Conservation (phyloP, 768 basidiomycete genomes). For the Macrolepiota albuminosa region DNA sequence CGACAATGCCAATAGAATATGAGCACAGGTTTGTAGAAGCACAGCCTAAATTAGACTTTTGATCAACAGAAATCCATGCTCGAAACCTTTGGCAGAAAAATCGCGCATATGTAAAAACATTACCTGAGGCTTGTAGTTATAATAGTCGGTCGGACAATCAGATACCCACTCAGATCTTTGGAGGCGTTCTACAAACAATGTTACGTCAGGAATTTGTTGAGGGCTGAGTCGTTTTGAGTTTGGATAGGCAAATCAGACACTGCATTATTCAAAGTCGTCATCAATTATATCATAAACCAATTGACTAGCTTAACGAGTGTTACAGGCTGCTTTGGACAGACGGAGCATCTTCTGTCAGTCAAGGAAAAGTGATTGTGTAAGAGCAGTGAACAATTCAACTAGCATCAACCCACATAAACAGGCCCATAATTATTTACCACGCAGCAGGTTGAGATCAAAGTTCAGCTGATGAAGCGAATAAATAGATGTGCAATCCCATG, state of each 20-base stretch:
- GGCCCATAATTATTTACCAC: background rate
- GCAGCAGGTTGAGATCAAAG: background rate
- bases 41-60: background rate
- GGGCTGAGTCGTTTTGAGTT: background rate
- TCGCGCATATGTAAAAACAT: background rate
- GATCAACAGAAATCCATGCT: background rate
- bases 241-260: background rate
- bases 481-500: background rate
- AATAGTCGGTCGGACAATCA: background rate
- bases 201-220: background rate
- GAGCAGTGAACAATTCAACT: background rate
- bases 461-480: background rate
- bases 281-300: background rate
- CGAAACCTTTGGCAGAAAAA: background rate
- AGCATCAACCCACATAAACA: background rate
- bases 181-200: too few relatives aligned
- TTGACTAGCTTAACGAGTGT: background rate
- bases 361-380: background rate
- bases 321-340: background rate
- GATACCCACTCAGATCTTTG: background rate
- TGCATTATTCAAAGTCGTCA: background rate
- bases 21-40: background rate
- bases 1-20: background rate
- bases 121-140: background rate
- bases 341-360: background rate